Evolutionary conservation across 495 filamentous ascomycete species (phyloP).

Genomic region (Aspergillus ostianus): DNA sequence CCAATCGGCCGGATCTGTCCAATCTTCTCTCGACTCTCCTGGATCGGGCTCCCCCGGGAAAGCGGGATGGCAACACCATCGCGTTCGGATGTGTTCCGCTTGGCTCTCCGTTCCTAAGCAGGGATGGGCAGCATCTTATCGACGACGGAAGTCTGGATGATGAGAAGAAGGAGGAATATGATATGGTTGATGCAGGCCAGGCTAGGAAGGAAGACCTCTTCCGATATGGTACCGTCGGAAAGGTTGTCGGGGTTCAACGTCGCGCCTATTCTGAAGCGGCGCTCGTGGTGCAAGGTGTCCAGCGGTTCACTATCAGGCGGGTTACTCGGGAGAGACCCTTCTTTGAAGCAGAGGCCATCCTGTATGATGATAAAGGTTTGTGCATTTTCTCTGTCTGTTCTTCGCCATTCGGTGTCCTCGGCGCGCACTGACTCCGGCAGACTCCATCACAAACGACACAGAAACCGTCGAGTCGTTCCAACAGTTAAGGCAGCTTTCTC

Average conservation of each 20-base stretch:
- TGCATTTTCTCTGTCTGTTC: not conserved
- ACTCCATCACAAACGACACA: conserved; percentile 49
- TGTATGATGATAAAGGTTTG: conserved; percentile 61
- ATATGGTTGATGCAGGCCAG: conserved; percentile 54
- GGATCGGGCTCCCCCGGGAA: conserved; percentile 60
- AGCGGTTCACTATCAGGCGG: conserved; percentile 72
- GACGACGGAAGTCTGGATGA: conserved; percentile 46
- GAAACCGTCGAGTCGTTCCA: conserved; percentile 68
- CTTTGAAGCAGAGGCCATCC: conserved; percentile 73
- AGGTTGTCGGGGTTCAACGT: conserved; percentile 80
- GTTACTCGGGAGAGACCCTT: conserved; percentile 76
- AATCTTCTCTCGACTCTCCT: conserved; percentile 77
- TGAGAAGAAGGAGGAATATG: conserved; percentile 37
- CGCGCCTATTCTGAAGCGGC: conserved; percentile 73
- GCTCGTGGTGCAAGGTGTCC: conserved; percentile 81
- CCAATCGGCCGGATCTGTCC: conserved; percentile 77
- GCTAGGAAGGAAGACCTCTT: conserved; percentile 72
- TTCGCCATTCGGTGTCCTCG: not conserved
- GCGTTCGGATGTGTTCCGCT: conserved; percentile 82
- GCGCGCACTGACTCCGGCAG: conserved; percentile 16
- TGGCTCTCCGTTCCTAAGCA: conserved; percentile 63
- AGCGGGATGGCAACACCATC: conserved; percentile 61
- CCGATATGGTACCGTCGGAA: conserved; percentile 72
- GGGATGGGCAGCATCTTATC: conserved; percentile 68
- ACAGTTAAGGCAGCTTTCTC: conserved; percentile 75